Evolutionary conservation across 2,329 filamentous ascomycete species (phyloP).

Genomic region (Phyllosticta citribraziliensis): DNA sequence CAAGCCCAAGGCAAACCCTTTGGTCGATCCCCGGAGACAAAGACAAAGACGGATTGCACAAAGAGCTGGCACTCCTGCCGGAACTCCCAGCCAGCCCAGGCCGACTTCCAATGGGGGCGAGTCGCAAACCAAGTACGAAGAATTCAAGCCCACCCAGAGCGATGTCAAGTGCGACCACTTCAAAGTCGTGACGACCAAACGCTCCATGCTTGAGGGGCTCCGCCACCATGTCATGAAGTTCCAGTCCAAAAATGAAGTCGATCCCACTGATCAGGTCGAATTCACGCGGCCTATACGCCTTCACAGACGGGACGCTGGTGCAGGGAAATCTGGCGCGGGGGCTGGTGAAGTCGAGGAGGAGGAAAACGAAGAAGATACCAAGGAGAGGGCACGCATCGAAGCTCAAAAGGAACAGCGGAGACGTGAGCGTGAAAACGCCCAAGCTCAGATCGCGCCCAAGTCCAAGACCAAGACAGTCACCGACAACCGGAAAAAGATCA

Average conservation of each 20-base stretch:
- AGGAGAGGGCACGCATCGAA: constrained; percentile 50
- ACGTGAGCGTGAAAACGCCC: constrained; percentile 73
- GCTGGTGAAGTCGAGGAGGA: constrained; percentile 38
- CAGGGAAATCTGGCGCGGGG: constrained; percentile 32
- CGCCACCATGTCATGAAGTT: constrained; percentile 85
- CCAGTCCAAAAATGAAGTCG: constrained; percentile 51
- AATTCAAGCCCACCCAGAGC: constrained; percentile 1
- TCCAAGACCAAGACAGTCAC: constrained; percentile 39
- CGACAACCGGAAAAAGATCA: constrained; percentile 75
- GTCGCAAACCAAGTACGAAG: background rate
- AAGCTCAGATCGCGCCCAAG: constrained; percentile 87
- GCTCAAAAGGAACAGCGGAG: constrained; percentile 64
- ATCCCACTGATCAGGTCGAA: constrained; percentile 65
- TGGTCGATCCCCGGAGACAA: constrained; percentile 14
- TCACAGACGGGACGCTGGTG: constrained; percentile 72
- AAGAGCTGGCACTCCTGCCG: background rate
- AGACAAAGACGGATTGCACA: constrained; percentile 5
- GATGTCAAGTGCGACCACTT: background rate
- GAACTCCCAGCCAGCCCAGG: background rate
- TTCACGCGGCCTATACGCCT: constrained; percentile 83
- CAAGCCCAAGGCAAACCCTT: constrained; percentile 25
- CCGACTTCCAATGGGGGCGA: constrained; percentile 2
- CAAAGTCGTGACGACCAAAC: constrained; percentile 49
- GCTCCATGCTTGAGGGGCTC: constrained; percentile 65
- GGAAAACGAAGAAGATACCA: constrained; percentile 55